phyloP scores from a whole-genome alignment of 208 protist genomes.

The Trypanosoma congolense region DNA sequence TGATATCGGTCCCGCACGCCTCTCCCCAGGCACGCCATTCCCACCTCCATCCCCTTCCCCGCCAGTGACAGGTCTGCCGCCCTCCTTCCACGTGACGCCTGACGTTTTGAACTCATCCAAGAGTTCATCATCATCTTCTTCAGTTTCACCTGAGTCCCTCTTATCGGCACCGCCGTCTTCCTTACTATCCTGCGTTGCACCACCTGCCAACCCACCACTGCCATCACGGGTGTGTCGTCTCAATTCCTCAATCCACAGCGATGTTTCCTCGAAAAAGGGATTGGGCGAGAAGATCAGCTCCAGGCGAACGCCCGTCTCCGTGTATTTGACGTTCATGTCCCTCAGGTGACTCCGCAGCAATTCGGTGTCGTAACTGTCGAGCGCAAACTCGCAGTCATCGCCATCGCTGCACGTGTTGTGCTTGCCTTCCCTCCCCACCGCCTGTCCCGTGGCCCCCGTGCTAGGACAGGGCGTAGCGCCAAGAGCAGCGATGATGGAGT shows the following conservation, averaged over 20 bases:
- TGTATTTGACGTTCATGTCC: constrained; percentile 45
- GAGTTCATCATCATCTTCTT: not conserved
- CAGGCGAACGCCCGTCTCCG: constrained; percentile 33
- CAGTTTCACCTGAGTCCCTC: constrained; percentile 1
- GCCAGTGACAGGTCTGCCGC: constrained; percentile 35
- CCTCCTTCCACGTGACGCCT: constrained; percentile 69
- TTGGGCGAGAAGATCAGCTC: constrained; percentile 51
- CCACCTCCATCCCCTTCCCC: constrained; percentile 28
- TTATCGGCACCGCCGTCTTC: constrained; percentile 8
- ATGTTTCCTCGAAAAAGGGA: constrained; percentile 72
- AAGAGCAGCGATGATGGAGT: constrained; percentile 41
- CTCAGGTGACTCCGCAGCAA: constrained; percentile 53
- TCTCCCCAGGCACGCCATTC: constrained; percentile 23
- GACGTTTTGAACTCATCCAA: constrained; percentile 33
- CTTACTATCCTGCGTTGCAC: not conserved
- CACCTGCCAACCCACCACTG: no score
- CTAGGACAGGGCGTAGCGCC: not conserved
- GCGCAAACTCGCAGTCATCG: constrained; percentile 27
- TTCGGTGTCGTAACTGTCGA: constrained; percentile 61
- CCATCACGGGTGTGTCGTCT: no score
- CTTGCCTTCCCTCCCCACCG: not conserved
- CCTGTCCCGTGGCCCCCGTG: no score
- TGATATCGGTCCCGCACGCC: no score
- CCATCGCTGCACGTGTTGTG: not conserved
- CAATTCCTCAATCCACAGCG: constrained; percentile 64